phyloP scores from a whole-genome alignment of 176 grass and related monocot genomes.

The Phoenix dactylifera region DNA sequence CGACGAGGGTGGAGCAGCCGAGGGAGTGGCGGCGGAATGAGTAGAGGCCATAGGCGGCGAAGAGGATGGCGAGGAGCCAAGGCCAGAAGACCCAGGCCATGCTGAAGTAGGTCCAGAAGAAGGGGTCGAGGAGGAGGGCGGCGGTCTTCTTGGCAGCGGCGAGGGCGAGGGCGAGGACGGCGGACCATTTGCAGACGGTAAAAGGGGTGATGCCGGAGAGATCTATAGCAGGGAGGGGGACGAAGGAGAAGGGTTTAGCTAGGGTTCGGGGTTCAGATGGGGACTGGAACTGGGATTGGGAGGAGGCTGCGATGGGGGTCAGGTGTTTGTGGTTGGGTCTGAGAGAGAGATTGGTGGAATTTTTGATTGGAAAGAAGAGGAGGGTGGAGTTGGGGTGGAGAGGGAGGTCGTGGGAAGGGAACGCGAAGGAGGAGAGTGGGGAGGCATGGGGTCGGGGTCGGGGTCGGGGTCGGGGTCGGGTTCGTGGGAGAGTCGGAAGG shows the following conservation, averaged over 20 bases:
- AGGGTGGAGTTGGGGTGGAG: too few species aligned
- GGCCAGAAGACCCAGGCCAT: slow-evolving; percentile 30
- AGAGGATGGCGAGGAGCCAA: slow-evolving; percentile 1
- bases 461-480: too few species aligned
- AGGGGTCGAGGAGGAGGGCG: slow-evolving; percentile 18
- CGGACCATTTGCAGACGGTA: slow-evolving; percentile 14
- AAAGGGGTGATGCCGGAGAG: slow-evolving; percentile 4
- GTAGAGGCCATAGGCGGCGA: slow-evolving; percentile 14
- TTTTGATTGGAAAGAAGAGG: neutral
- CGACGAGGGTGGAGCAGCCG: slow-evolving; percentile 2
- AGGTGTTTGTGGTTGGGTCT: slow-evolving; percentile 14
- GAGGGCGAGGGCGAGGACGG: slow-evolving; percentile 1
- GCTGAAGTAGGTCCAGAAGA: slow-evolving; percentile 31
- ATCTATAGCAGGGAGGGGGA: neutral
- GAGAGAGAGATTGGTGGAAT: slow-evolving; percentile 2
- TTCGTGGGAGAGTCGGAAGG: too few species aligned
- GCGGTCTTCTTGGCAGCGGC: slow-evolving; percentile 4
- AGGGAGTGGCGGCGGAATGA: slow-evolving; percentile 7
- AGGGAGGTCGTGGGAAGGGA: too few species aligned
- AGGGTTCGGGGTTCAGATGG: neutral
- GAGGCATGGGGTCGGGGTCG: too few species aligned
- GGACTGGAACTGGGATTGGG: neutral
- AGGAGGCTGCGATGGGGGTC: neutral
- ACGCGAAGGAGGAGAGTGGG: too few species aligned
- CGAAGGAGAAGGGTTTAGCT: neutral